Evolutionary conservation across 306 rosid genomes (phyloP).

Genomic region (Quercus variabilis): DNA sequence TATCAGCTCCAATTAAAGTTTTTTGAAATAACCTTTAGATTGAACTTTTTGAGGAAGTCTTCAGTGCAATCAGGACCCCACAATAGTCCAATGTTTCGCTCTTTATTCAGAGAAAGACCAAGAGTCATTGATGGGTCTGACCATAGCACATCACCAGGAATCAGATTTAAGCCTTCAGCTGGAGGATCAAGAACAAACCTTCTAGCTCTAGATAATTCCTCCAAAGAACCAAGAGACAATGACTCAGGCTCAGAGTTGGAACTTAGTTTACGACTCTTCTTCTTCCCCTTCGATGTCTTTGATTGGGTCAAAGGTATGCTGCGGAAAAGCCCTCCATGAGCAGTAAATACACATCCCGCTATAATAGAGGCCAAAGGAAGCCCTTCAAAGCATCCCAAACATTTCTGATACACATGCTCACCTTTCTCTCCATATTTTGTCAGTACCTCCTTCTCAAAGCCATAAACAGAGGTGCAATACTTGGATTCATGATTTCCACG

Average conservation of each 20-base stretch:
- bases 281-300: too few species aligned
- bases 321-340: conserved; percentile 93
- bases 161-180: conserved; percentile 50
- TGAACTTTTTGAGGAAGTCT: conserved; percentile 64
- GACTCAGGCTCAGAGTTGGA: too few species aligned
- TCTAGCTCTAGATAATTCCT: conserved; percentile 58
- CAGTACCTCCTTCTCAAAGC: conserved; percentile 77
- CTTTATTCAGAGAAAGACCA: too few species aligned
- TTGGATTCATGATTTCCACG: conserved; percentile 86
- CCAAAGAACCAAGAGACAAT: conserved; percentile 51
- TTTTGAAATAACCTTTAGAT: conserved; percentile 55
- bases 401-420: conserved; percentile 63
- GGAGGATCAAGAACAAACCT: conserved; percentile 63
- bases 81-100: conserved; percentile 34
- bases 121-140: conserved; percentile 58
- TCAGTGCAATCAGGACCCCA: conserved; percentile 96
- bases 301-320: conserved; percentile 16
- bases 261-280: too few species aligned
- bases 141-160: conserved; percentile 79
- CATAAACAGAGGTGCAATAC: conserved; percentile 55
- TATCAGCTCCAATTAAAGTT: neutral
- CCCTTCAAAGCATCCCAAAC: conserved; percentile 71
- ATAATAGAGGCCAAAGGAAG: conserved; percentile 88
- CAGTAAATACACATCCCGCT: conserved; percentile 63
- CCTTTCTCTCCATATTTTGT: conserved; percentile 66